These are phyloP conservation scores for Corymbia calophylla DNA, from an alignment of 441 rosid genomes.

Conservation along the genomic window DNA sequence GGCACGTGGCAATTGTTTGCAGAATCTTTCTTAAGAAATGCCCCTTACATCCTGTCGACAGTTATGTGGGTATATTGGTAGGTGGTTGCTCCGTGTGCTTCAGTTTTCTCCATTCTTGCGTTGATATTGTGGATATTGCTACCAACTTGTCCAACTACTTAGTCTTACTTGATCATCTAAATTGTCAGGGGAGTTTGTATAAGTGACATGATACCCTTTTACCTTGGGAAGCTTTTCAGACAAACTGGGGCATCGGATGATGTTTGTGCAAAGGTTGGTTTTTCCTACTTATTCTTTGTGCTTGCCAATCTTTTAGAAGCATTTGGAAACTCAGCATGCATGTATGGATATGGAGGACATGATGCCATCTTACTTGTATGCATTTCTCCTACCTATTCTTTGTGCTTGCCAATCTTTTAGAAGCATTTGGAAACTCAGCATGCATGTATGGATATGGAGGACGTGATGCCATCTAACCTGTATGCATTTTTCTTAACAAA, in stretches of 20 bases:
- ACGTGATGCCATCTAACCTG: background rate
- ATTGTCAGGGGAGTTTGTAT: conserved; percentile 76
- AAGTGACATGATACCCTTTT: conserved; percentile 90
- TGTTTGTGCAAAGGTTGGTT: conserved; percentile 68
- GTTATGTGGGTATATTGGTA: conserved; percentile 85
- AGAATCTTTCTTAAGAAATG: conserved; percentile 58
- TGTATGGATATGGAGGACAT: background rate
- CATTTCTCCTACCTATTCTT: background rate
- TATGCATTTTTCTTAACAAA: background rate
- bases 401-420: conserved; percentile 9
- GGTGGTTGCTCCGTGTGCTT: conserved; percentile 8
- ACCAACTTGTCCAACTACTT: background rate
- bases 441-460: background rate
- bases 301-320: conserved; percentile 5
- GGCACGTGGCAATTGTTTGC: conserved; percentile 76
- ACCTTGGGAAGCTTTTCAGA: conserved; percentile 68
- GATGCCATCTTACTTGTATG: background rate
- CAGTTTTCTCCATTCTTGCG: background rate
- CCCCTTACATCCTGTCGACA: conserved; percentile 55
- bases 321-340: background rate
- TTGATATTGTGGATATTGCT: background rate
- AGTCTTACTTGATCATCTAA: background rate
- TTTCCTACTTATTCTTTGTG: background rate
- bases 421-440: background rate
- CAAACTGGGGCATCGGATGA: conserved; percentile 68